Evolutionary conservation across 1,139 yeast genomes (phyloP), one percentile per base, ranked within the genome.

Genomic region (Suhomyces atakaporum): DNA sequence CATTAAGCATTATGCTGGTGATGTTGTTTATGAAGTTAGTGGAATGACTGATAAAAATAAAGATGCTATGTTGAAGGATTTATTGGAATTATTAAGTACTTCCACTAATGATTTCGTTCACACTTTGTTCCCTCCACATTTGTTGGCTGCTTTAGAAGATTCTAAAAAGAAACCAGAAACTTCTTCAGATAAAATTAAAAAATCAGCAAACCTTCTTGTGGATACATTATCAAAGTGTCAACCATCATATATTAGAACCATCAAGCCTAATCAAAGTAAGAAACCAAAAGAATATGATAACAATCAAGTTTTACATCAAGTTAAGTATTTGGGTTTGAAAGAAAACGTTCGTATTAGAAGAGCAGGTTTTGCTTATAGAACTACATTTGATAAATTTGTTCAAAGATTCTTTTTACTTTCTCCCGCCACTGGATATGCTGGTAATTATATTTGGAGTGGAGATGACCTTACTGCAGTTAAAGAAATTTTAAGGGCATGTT

Each of bases 351-450:
- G 98, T 47, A 94, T 94, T 49, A 81, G 98, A 69, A 84, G 98
- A 69, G 98, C 99, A 0, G 99, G 99, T 34, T 94, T 94, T 63
- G 98, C 99, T 2, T 92, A 90, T 56, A 83, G 99, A 65, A 96
- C 95, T 46, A 87, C 97, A 0, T 94, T 90, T 64, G 97, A 92
- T 40, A 89, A 90, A 60, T 94, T 94, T 58, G 97, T 89, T n/a
- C 97, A 94, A 63, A 74, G 98, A 54, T 94, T 94, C 60, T 92
- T 88, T 60, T 66, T 94, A 38, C 70, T 94, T 36, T 89, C 97
- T 1, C 79, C 90, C 3, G 78, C 81, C 48, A 90, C 97, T 23
- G 94, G 97, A 4, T 94, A 94, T 63, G 99, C 98, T 3, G 98
- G 99, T 60, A 98, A 94, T 51, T 94, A 86, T 56, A 90, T 87